phyloP scores from a whole-genome alignment of 2,329 filamentous ascomycete genomes.

The Penicillium sp. region DNA sequence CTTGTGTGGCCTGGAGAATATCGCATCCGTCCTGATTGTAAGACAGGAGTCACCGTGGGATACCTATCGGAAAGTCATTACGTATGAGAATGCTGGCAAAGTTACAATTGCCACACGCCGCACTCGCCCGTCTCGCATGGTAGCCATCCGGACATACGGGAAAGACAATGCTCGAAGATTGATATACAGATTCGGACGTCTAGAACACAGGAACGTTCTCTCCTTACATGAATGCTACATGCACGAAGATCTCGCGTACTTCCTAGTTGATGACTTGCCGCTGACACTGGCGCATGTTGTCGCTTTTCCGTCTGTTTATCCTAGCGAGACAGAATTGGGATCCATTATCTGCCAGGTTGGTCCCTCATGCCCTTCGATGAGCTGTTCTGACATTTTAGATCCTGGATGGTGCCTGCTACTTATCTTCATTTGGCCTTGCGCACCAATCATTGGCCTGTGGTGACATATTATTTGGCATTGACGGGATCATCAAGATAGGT shows the following conservation, averaged over 20 bases:
- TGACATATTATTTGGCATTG: too few species aligned
- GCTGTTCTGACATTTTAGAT: constrained; percentile 1
- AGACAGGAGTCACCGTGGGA: constrained; percentile 17
- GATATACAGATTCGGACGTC: constrained; percentile 2
- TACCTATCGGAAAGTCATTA: constrained; percentile 11
- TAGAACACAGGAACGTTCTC: constrained; percentile 1
- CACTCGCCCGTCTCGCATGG: constrained; percentile 7
- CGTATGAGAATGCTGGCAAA: constrained; percentile 13
- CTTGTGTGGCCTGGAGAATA: background rate
- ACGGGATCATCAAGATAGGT: too few species aligned
- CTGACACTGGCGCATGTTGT: constrained; percentile 1
- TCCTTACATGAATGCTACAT: constrained; percentile 1
- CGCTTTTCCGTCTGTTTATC: background rate
- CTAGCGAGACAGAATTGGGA: constrained; percentile 1
- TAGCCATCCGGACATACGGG: constrained; percentile 12
- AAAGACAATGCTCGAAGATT: background rate
- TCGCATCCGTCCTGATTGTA: background rate
- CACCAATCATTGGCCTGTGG: background rate
- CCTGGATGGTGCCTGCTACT: background rate
- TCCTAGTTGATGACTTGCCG: background rate
- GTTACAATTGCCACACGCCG: constrained; percentile 7
- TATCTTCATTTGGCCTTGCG: background rate
- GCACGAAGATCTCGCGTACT: background rate
- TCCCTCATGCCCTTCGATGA: background rate
- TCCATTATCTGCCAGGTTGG: constrained; percentile 2